phyloP scores from a whole-genome alignment of 2,329 filamentous ascomycete species.

The Dichotomopilus funicola region DNA sequence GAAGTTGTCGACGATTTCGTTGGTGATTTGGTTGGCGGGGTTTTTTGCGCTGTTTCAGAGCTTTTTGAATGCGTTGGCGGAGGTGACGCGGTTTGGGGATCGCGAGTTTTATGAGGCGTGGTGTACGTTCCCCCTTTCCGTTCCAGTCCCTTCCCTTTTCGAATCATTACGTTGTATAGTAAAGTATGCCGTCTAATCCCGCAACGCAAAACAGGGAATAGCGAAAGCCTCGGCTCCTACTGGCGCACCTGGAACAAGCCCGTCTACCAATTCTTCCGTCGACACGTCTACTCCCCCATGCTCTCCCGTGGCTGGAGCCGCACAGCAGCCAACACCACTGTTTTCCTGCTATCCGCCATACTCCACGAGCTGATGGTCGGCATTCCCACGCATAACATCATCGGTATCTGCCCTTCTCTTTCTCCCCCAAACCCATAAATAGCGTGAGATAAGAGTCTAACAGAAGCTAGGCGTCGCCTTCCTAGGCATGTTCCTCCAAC shows the following conservation, averaged over 20 bases:
- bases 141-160: neutral
- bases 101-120: slow-evolving; percentile 94
- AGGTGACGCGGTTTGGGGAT: slow-evolving; percentile 84
- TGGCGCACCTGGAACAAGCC: slow-evolving; percentile 98
- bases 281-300: slow-evolving; percentile 86
- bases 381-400: slow-evolving; percentile 87
- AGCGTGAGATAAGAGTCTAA: neutral
- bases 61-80: slow-evolving; percentile 82
- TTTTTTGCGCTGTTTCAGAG: slow-evolving; percentile 97
- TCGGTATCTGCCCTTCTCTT: slow-evolving; percentile 42
- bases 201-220: slow-evolving; percentile 52
- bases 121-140: slow-evolving; percentile 46
- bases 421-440: neutral
- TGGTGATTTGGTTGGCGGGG: slow-evolving; percentile 94
- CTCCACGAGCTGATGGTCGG: slow-evolving; percentile 91
- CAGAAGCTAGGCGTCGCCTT: slow-evolving; percentile 67
- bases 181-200: neutral
- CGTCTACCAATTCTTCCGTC: slow-evolving; percentile 92
- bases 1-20: slow-evolving; percentile 90
- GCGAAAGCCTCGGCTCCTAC: slow-evolving; percentile 74
- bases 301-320: slow-evolving; percentile 76
- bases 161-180: too few species aligned
- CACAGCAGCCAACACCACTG: slow-evolving; percentile 63
- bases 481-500: slow-evolving; percentile 85
- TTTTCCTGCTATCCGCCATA: slow-evolving; percentile 83